These are phyloP conservation scores for Vachellia collinsii DNA, from an alignment of 306 rosid genomes.

Conservation along the genomic window DNA sequence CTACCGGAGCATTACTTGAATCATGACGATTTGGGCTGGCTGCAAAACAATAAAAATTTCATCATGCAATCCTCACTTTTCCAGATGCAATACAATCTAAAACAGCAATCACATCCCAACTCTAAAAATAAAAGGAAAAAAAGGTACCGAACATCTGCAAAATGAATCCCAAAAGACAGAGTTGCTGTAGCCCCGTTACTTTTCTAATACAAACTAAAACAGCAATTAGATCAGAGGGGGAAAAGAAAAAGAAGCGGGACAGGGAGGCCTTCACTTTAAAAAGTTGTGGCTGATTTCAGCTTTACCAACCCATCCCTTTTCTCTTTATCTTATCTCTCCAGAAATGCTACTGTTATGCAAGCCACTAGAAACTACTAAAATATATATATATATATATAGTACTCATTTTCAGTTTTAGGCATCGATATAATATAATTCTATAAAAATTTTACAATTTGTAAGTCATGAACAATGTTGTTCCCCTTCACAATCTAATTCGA, in stretches of 20 bases:
- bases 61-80: not conserved
- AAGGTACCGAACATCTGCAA: slow-evolving; percentile 1
- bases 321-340: not conserved
- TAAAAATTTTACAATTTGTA: not conserved
- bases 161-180: not conserved
- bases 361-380: slow-evolving; percentile 7
- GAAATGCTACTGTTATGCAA: slow-evolving; percentile 21
- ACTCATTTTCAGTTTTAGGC: not conserved
- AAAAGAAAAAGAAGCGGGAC: not conserved
- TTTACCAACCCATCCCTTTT: not conserved
- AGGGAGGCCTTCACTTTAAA: not conserved
- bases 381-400: not conserved
- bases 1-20: slow-evolving; percentile 69
- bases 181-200: not conserved
- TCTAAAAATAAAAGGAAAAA: not conserved
- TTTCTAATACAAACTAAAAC: not conserved
- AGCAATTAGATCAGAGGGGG: not conserved
- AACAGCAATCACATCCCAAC: slow-evolving; percentile 3
- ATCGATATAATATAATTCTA: not conserved
- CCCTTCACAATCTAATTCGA: not conserved
- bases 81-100: slow-evolving; percentile 3
- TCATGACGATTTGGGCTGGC: slow-evolving; percentile 46
- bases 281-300: not conserved
- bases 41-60: not conserved
- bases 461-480: not conserved